Conservation (phyloP, 768 basidiomycete species). For the Trametes elegans region DNA sequence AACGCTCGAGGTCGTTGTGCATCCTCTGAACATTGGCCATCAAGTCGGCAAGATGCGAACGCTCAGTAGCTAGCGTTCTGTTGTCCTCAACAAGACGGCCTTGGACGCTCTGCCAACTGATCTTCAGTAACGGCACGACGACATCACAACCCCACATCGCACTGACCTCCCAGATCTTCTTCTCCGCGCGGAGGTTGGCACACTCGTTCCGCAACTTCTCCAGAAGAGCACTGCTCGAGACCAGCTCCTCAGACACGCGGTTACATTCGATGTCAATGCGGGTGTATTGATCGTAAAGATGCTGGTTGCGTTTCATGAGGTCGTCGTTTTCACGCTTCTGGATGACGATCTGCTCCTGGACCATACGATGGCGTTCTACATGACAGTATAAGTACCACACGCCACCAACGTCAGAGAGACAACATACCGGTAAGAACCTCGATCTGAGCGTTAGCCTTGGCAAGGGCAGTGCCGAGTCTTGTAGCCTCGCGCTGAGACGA, state of each 20-base stretch:
- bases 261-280: conserved; percentile 74
- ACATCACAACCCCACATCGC: neutral
- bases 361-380: conserved; percentile 74
- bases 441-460: conserved; percentile 80
- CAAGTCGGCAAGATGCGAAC: conserved; percentile 81
- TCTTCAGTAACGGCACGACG: neutral
- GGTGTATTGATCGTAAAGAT: conserved; percentile 71
- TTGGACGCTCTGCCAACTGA: conserved; percentile 62
- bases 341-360: conserved; percentile 63
- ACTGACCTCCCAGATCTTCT: conserved; percentile 89
- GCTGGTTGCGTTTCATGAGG: conserved; percentile 63
- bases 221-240: conserved; percentile 52
- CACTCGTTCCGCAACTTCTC: conserved; percentile 84
- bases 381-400: too few relatives aligned
- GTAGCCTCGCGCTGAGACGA: conserved; percentile 67
- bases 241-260: conserved; percentile 65
- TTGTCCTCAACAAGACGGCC: conserved; percentile 83
- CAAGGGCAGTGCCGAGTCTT: conserved; percentile 61
- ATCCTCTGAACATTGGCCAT: conserved; percentile 90
- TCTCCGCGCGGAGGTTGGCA: conserved; percentile 89
- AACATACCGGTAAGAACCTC: conserved; percentile 72
- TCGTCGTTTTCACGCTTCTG: conserved; percentile 66
- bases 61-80: conserved; percentile 71
- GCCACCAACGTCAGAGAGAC: too few relatives aligned
- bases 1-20: conserved; percentile 83